Percentiles rank a stretch among this genome's conserved stretches.
phyloP scores from a whole-genome alignment of 2,329 filamentous ascomycete genomes.

The Epichloe elymi region DNA sequence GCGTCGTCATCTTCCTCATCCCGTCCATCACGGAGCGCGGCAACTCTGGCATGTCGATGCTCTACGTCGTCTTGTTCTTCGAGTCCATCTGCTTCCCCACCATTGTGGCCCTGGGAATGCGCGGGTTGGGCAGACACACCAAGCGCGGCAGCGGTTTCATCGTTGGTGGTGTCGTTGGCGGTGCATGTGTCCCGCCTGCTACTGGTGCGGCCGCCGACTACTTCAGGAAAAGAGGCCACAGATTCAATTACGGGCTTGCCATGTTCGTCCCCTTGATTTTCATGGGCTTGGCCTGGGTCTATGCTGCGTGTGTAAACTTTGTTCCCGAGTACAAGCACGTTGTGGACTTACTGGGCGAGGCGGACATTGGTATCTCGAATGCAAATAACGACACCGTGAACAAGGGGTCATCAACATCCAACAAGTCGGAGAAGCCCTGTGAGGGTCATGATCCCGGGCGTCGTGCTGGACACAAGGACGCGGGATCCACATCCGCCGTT shows the following conservation, averaged over 20 bases:
- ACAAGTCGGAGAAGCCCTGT: not conserved
- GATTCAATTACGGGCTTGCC: slow-evolving; percentile 38
- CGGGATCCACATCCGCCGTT: not conserved
- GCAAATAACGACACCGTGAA: not conserved
- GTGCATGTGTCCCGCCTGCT: slow-evolving; percentile 60
- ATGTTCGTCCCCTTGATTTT: slow-evolving; percentile 55
- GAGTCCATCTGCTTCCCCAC: slow-evolving; percentile 72
- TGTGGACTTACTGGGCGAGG: slow-evolving; percentile 42
- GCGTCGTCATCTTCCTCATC: slow-evolving; percentile 49
- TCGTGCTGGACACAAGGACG: not conserved
- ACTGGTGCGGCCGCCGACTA: slow-evolving; percentile 54
- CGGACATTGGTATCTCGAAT: slow-evolving; percentile 25
- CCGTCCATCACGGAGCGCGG: slow-evolving; percentile 33
- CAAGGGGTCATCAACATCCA: not conserved
- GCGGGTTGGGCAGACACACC: slow-evolving; percentile 61
- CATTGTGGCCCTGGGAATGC: slow-evolving; percentile 65
- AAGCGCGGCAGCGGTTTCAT: slow-evolving; percentile 62
- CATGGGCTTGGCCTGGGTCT: slow-evolving; percentile 42
- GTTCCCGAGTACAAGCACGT: slow-evolving; percentile 48
- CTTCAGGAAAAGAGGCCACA: slow-evolving; percentile 16
- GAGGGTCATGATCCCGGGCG: not conserved
- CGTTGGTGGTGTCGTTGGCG: slow-evolving; percentile 57
- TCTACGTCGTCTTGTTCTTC: slow-evolving; percentile 63
- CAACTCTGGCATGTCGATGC: slow-evolving; percentile 42
- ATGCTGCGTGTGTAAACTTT: slow-evolving; percentile 52